phyloP scores from a whole-genome alignment of 495 filamentous ascomycete species.

The Penicillium steckii region DNA sequence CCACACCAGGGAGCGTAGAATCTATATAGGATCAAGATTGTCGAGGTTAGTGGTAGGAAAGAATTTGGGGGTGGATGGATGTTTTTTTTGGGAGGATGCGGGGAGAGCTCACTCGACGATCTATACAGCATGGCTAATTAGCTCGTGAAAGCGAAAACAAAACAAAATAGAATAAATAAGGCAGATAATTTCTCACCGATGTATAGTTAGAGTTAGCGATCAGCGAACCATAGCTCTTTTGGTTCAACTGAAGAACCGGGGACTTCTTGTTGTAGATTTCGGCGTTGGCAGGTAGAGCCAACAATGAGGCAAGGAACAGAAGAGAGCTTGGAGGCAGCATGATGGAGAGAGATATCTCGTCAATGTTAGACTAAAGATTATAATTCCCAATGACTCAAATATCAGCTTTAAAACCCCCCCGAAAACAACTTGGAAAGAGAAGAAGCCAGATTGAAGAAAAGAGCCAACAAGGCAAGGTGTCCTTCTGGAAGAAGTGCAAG shows the following conservation, averaged over 20 bases:
- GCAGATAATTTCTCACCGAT: conserved; percentile 61
- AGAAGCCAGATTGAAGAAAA: conserved; percentile 12
- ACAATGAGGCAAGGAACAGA: conserved; percentile 48
- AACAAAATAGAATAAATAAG: neutral
- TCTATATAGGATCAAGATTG: conserved; percentile 44
- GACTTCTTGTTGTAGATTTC: conserved; percentile 84
- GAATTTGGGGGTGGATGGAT: neutral
- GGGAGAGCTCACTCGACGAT: conserved; percentile 63
- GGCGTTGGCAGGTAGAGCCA: conserved; percentile 62
- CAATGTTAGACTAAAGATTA: too few relatives aligned
- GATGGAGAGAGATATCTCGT: conserved; percentile 19
- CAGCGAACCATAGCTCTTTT: conserved; percentile 78
- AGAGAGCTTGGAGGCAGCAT: conserved; percentile 23
- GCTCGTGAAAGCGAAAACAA: neutral
- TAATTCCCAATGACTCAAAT: too few relatives aligned
- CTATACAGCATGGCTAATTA: conserved; percentile 31
- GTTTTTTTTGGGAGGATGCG: conserved; percentile 9
- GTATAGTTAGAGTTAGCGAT: conserved; percentile 89
- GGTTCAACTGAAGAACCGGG: conserved; percentile 81
- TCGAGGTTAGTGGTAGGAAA: conserved; percentile 7
- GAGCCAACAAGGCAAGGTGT: conserved; percentile 37
- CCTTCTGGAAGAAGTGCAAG: too few relatives aligned
- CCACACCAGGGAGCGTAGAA: conserved; percentile 98
- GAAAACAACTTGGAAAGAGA: conserved; percentile 1
- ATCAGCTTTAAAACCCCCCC: conserved; percentile 2